These are phyloP conservation scores for Flaveria bidentis DNA, from an alignment of 129 eudicot genomes.

Conservation along the genomic window DNA sequence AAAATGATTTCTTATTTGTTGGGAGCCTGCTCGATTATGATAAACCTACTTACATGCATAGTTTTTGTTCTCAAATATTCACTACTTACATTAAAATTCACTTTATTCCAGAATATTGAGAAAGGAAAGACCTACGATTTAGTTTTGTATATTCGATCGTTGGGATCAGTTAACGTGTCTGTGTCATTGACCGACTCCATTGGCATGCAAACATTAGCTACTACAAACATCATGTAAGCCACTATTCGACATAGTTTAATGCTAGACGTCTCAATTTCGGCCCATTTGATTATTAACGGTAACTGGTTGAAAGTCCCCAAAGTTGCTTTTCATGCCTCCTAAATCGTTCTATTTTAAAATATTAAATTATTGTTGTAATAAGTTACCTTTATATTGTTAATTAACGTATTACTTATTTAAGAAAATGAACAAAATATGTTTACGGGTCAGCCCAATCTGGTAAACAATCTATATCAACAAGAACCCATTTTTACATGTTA, in stretches of 20 bases:
- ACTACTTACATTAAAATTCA: background rate
- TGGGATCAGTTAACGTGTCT: constrained; percentile 45
- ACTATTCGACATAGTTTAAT: background rate
- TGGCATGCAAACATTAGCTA: constrained; percentile 62
- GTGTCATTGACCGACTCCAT: constrained; percentile 54
- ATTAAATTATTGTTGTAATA: background rate
- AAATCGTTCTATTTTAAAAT: background rate
- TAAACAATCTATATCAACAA: background rate
- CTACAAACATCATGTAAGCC: constrained; percentile 55
- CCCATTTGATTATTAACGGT: constrained; percentile 5
- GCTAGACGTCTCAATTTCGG: background rate
- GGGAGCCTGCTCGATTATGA: background rate
- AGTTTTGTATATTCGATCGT: constrained; percentile 59
- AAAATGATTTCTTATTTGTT: no score
- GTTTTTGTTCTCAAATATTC: constrained; percentile 12
- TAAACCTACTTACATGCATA: background rate
- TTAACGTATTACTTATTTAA: background rate
- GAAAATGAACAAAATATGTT: constrained; percentile 1
- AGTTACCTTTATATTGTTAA: background rate
- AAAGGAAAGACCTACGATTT: constrained; percentile 78
- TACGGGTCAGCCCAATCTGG: background rate
- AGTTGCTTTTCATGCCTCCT: background rate
- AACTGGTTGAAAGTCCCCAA: constrained; percentile 3
- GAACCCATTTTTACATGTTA: background rate
- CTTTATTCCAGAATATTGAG: constrained; percentile 75